Evolutionary conservation across 2,329 filamentous ascomycete genomes (phyloP).

Genomic region (Fusarium oxysporum): DNA sequence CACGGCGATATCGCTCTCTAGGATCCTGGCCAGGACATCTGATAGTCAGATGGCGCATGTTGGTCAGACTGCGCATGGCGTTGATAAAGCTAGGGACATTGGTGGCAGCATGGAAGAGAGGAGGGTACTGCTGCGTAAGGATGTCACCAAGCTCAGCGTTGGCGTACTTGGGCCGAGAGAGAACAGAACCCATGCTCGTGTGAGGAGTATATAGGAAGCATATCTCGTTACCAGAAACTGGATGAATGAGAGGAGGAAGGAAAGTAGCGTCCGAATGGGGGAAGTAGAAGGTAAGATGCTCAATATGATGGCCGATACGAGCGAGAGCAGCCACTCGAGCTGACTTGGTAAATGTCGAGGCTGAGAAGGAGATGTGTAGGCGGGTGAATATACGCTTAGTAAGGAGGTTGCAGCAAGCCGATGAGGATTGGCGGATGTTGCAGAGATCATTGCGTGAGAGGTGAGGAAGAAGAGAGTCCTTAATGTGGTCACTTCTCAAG

Average conservation of each 20-base stretch:
- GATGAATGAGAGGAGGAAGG: conserved; percentile 85
- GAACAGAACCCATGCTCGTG: conserved; percentile 69
- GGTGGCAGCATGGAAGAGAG: conserved; percentile 88
- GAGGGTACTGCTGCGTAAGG: conserved; percentile 86
- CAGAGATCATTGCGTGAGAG: conserved; percentile 65
- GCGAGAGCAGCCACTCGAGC: conserved; percentile 79
- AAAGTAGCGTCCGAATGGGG: conserved; percentile 83
- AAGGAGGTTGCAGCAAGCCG: conserved; percentile 76
- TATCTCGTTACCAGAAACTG: conserved; percentile 79
- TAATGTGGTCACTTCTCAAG: conserved; percentile 64
- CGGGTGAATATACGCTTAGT: conserved; percentile 77
- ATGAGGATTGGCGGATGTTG: conserved; percentile 73
- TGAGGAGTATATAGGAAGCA: conserved; percentile 86
- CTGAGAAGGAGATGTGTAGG: conserved; percentile 76
- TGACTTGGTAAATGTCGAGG: conserved; percentile 80
- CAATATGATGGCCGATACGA: conserved; percentile 81
- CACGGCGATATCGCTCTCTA: conserved; percentile 77
- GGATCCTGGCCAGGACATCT: conserved; percentile 79
- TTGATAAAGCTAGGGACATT: conserved; percentile 87
- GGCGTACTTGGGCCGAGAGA: conserved; percentile 80
- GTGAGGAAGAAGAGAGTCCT: conserved; percentile 61
- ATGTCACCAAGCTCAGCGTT: conserved; percentile 83
- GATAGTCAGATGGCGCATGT: conserved; percentile 79
- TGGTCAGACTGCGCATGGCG: conserved; percentile 75
- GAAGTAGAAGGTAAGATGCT: conserved; percentile 81